Base-by-base conservation (phyloP, 495 filamentous ascomycete species). In the Lophiostoma macrostomum region DNA sequence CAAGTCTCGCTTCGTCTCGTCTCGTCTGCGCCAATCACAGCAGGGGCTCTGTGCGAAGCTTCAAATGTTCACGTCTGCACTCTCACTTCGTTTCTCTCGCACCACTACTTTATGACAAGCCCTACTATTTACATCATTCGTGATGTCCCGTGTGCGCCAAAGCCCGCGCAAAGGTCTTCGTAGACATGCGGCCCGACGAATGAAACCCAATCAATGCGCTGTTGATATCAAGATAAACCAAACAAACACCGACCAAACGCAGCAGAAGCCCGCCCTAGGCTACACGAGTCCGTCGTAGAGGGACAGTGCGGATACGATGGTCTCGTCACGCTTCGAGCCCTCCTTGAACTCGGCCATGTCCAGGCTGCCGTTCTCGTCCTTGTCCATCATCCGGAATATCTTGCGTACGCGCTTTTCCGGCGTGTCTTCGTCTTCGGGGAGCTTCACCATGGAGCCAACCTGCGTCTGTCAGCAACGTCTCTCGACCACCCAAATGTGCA, bases 331-430 rank as follows among this genome's bases (percentile, higher is more conserved):
- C 76, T 96, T 94, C 73, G 89, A 95, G 64, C 94, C 93, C 71
- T 97, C 93, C 71, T 96, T 97, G 78, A 98, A 98, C 70, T 98
- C 93, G 42, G 90, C 83, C 79, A 96, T 88, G 71, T 93, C 85
- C 44, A 95, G 73, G 66, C 84, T 89, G 52, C 91, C 86, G 65
- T 97, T 96, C 75, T 98, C 91, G 67, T 98, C 93, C 76, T 98
- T 98, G 75, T 98, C 93, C 93, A 98, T 98, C 93, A 97, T 96
- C 62, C 87, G 82, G 75, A 98, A 98, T 70, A 98, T 98, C 76
- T 98, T 98, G 66, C 77, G 82, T 23, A 98, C 93, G 39, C 94
- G 88, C 77, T 98, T 98, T 75, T 98, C 90, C 18, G 93, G 93
- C 46, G 93, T 98, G 72, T 97, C 91, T 73, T 98, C 93, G 71